Base-by-base conservation (phyloP, 78 protist genomes). In the Dictyostelium purpureum region DNA sequence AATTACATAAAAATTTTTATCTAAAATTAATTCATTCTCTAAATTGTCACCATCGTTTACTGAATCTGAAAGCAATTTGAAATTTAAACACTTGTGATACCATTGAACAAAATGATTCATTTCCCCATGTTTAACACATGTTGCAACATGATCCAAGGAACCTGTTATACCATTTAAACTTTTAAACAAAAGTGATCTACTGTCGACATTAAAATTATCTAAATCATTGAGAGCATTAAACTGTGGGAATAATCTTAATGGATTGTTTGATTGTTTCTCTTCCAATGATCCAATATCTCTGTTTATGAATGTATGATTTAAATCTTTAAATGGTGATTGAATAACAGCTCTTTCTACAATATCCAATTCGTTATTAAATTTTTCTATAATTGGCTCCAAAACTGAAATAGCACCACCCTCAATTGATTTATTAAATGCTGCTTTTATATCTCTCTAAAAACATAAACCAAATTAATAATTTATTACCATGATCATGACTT, bases 71-170 rank as follows among this genome's bases (percentile, higher is more conserved):
- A 73, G 2, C 42, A 85, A 38, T 21, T 73, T 85, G 6, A 85
- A 85, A 0, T 47, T 47, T 2, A 85, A 18, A 59, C 82, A 73
- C 9, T 45, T 47, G n/a, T 35, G n/a, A 38, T 85, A 85, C 92
- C 92, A 85, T 26, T 59, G 42, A 1, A 73, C 31, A n/a, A 52
- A 85, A 21, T 74, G 26, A 14, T n/a, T 28, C 28, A 85, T 31
- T 35, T 70, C 51, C 10, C 78, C 92, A 43, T 42, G n/a, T 28
- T 59, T 35, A 5, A 85, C 71, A 73, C 92, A 85, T 16, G 79
- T 66, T 19, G 92, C 92, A 31, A 85, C 42, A 45, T 85, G 92
- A 38, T 85, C 92, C 37, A 85, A n/a, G 5, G 67, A 59, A 14
- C 59, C 79, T 9, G 59, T 73, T n/a, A 16, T 2, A 12, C 26